Percentiles rank a stretch among this genome's conserved stretches.
These are phyloP conservation scores for Phellopilus nigrolimitatus DNA, from an alignment of 1,284 basidiomycete genomes.

Conservation along the genomic window DNA sequence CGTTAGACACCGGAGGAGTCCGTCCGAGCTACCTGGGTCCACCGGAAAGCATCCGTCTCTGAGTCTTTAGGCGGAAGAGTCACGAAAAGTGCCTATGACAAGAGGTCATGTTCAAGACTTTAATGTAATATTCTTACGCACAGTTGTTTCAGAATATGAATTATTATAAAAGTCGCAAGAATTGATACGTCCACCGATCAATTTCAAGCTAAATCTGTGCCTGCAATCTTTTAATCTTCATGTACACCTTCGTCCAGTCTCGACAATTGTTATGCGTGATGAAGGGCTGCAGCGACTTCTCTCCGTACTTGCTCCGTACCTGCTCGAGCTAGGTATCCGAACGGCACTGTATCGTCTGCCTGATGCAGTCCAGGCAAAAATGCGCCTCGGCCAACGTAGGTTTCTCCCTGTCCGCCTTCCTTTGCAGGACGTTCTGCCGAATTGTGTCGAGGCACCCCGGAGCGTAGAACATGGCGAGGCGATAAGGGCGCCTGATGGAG, in stretches of 20 bases:
- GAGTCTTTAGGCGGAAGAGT: too few species aligned
- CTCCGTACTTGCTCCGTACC: conserved; percentile 20
- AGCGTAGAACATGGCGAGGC: conserved; percentile 18
- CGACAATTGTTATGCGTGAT: conserved; percentile 19
- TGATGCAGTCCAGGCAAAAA: conserved; percentile 16
- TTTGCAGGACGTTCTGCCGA: conserved; percentile 10
- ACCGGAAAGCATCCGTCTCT: too few species aligned
- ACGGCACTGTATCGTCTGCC: conserved; percentile 18
- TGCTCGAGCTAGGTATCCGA: conserved; percentile 19
- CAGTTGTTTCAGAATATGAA: too few species aligned
- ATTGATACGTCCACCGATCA: too few species aligned
- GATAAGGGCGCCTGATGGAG: conserved; percentile 5
- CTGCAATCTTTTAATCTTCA: conserved; percentile 11
- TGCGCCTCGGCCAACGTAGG: conserved; percentile 13
- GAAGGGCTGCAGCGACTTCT: conserved; percentile 19
- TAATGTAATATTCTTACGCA: too few species aligned
- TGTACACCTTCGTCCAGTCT: conserved; percentile 18
- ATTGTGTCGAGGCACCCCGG: conserved; percentile 16
- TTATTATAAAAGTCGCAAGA: too few species aligned
- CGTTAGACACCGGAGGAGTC: too few species aligned
- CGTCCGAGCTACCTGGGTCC: too few species aligned
- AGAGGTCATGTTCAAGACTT: too few species aligned
- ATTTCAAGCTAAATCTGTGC: background rate
- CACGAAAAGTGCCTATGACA: too few species aligned
- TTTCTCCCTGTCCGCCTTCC: conserved; percentile 12